These are phyloP conservation scores for Vitis hybrid DNA, from an alignment of 177 flowering plant genomes.

Conservation along the genomic window DNA sequence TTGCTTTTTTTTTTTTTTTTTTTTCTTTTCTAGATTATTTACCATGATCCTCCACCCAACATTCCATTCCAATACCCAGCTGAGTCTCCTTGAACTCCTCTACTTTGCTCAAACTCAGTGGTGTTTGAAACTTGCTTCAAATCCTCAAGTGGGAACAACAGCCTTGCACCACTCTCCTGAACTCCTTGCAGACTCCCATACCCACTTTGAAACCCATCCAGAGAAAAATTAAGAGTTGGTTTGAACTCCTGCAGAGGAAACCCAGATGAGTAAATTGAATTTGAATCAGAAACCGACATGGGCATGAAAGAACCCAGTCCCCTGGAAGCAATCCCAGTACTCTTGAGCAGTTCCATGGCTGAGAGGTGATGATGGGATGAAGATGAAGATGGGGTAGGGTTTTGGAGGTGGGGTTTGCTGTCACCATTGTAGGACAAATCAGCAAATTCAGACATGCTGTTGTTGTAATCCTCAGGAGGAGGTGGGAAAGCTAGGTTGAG, in stretches of 20 bases:
- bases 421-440: conserved; percentile 3
- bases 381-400: conserved; percentile 18
- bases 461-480: conserved; percentile 1
- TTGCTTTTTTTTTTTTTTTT: background rate
- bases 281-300: conserved; percentile 17
- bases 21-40: background rate
- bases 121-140: conserved; percentile 25
- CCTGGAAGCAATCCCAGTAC: conserved; percentile 14
- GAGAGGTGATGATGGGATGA: conserved; percentile 13
- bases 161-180: conserved; percentile 30
- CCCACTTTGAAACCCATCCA: conserved; percentile 34
- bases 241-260: conserved; percentile 37
- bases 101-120: conserved; percentile 18
- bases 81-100: conserved; percentile 14
- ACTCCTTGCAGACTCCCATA: conserved; percentile 20
- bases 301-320: conserved; percentile 19
- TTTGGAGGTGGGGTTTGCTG: conserved; percentile 14
- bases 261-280: conserved; percentile 19
- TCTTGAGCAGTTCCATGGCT: conserved; percentile 36
- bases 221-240: conserved; percentile 31
- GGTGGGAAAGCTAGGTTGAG: conserved; percentile 45
- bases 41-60: conserved; percentile 42
- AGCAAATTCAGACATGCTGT: background rate
- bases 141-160: conserved; percentile 37
- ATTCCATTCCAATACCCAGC: conserved; percentile 40